These are phyloP conservation scores for Cryphonectria parasitica DNA, from an alignment of 2,329 filamentous ascomycete species.

Conservation along the genomic window DNA sequence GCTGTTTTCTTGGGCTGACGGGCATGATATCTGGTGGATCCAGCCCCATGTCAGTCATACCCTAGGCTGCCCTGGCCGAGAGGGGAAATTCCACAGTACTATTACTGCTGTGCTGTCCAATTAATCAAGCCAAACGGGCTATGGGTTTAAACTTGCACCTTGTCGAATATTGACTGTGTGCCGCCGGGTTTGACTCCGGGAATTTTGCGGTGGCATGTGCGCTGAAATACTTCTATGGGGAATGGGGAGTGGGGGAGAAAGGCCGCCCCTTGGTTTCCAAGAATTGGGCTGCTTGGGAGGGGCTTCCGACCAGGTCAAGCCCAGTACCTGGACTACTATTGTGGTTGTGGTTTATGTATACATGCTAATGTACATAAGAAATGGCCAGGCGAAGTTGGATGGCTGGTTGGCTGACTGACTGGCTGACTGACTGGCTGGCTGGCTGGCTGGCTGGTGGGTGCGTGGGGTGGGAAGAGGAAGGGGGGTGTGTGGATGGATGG, in stretches of 20 bases:
- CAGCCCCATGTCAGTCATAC: not conserved
- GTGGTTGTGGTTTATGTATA: not conserved
- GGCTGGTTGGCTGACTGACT: no score
- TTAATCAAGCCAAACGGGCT: no score
- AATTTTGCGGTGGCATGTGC: not conserved
- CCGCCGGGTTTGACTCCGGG: not conserved
- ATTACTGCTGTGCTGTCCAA: no score
- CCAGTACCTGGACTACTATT: not conserved
- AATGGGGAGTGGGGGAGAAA: no score
- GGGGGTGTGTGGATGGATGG: not conserved
- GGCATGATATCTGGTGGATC: conserved; percentile 1
- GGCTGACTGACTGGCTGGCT: no score
- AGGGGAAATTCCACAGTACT: not conserved
- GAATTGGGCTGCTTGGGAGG: not conserved
- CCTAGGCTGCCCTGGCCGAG: not conserved
- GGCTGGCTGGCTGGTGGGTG: no score
- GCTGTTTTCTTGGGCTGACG: not conserved
- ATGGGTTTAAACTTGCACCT: not conserved
- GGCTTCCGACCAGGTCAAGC: not conserved
- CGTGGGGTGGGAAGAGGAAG: not conserved
- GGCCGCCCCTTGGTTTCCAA: not conserved
- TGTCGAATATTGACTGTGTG: not conserved
- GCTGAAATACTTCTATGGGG: not conserved
- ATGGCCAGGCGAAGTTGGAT: not conserved
- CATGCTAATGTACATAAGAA: no score